Evolutionary conservation across 2,329 filamentous ascomycete genomes (phyloP), one percentile per base, ranked within the genome.

Genomic region (Waltergamsia citrina): DNA sequence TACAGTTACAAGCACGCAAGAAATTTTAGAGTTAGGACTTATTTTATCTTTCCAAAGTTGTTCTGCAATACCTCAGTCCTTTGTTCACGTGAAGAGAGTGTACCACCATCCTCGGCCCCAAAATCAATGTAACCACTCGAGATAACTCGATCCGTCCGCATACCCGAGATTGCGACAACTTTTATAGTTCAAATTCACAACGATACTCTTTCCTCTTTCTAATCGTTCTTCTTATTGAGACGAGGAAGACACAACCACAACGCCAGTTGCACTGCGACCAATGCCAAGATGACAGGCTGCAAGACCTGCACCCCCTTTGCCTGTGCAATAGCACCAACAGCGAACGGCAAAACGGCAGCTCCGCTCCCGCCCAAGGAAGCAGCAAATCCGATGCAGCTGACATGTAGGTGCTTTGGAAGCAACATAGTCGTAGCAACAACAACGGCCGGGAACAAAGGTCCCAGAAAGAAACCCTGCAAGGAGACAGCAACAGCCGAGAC

Each of bases 401-500:
- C 81, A 48, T 92, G 85, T 11, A 87, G 58, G 38, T 83, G 70
- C 29, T 68, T 68, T 0, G 84, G 85, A 3, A 92, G 64, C 4
- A 60, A 61, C 45, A 81, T 84, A 0, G 81, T 85, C 17, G 78
- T 74, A 3, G 74, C 76, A 1, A 86, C 73, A 2, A 90, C 67
- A 1, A 71, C 80, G 4, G 78, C 79, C 0, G 84, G 82, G 54
- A 88, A 90, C 15, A 90, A 54, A 0, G 85, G 85, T 0, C 85
- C 85, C 0, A 92, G 65, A 49, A 87, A 85, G 65, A 90, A 85
- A 0, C 85, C 85, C 39, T 85, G 72, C 0, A 90, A 52, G 0
- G 76, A 64, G 8, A 86, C 78, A 4, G 81, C 76, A 2, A 88
- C 67, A 0, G 81, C 80, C 0, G 80, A 85, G 6, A 84, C 79